Base-by-base conservation (phyloP, 2,329 filamentous ascomycete genomes). In the Penicillium olsonii region DNA sequence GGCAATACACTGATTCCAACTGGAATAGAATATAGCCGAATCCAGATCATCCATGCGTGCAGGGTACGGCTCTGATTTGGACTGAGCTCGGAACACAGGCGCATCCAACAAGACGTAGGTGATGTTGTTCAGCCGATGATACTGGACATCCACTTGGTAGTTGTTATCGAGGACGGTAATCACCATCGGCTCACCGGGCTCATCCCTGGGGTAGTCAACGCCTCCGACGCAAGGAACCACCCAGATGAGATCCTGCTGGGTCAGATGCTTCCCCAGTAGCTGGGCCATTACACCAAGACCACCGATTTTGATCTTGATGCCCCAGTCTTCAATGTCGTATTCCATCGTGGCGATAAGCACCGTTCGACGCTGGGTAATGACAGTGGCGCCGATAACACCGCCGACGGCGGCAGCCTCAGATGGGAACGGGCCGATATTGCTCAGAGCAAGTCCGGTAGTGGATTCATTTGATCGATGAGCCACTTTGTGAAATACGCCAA, bases 281-380 rank as follows among this genome's bases (percentile, higher is more conserved):
- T 84, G 82, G 24, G 84, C 84, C 84, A 87, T 87, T 52, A 87
- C 84, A 68, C 84, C 84, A 5, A 87, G 75, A 57, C 84, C 84
- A 57, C 84, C 84, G 42, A 87, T 87, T 69, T 87, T 87, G 69
- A 87, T 84, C 69, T 86, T 87, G 70, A 87, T 84, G 7, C 69
- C 76, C 81, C 84, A 87, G 61, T 87, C 84, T 53, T 84, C 82
- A 54, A 87, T 87, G 56, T 87, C 83, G 67, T 87, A 87, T 65
- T 87, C 84, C 82, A 87, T 86, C n/a, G 84, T 87, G 12, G 83
- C 84, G 45, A 87, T 86, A 24, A 87, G 75, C 4, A 86, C 80
- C 29, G 78, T 85, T 11, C 81, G 73, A 34, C 74, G 56, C 35
- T 57, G 56, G 2, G 37, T 49, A 4, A 22, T 59, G 17, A 71